phyloP scores from a whole-genome alignment of 2,329 filamentous ascomycete species.

The Alternaria tenuissima region DNA sequence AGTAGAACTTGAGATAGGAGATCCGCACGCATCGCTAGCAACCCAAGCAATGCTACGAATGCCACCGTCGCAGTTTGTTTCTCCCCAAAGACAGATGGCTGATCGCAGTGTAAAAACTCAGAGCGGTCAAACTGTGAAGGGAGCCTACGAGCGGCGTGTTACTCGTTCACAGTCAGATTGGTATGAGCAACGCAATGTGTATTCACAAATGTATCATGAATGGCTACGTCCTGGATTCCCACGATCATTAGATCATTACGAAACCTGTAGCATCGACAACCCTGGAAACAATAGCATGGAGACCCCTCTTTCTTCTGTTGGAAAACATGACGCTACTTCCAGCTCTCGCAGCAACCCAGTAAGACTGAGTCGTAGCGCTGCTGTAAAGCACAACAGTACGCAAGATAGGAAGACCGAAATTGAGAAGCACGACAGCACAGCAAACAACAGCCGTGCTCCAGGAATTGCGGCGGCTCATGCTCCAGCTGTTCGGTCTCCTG shows the following conservation, averaged over 20 bases:
- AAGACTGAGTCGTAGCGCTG: not conserved
- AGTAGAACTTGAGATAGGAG: not conserved
- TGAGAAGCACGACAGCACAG: not conserved
- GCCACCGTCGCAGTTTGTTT: no score
- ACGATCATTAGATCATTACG: not conserved
- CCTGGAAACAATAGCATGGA: not conserved
- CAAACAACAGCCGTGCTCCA: not conserved
- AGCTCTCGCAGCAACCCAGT: not conserved
- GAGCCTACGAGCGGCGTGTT: not conserved
- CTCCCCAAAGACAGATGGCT: not conserved
- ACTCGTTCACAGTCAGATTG: not conserved
- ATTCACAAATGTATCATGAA: not conserved
- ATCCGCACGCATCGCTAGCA: not conserved
- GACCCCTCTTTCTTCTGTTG: not conserved
- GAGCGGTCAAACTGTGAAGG: not conserved
- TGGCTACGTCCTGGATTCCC: not conserved
- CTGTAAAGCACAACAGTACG: conserved; percentile 2
- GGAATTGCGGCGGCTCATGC: not conserved
- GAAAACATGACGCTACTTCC: not conserved
- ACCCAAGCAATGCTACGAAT: no score
- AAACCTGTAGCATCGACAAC: not conserved
- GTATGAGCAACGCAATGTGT: not conserved
- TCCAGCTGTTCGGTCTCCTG: not conserved
- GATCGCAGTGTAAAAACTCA: not conserved
- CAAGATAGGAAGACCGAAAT: no score